phyloP scores from a whole-genome alignment of 176 grass and related monocot genomes.

The Thalia dealbata region DNA sequence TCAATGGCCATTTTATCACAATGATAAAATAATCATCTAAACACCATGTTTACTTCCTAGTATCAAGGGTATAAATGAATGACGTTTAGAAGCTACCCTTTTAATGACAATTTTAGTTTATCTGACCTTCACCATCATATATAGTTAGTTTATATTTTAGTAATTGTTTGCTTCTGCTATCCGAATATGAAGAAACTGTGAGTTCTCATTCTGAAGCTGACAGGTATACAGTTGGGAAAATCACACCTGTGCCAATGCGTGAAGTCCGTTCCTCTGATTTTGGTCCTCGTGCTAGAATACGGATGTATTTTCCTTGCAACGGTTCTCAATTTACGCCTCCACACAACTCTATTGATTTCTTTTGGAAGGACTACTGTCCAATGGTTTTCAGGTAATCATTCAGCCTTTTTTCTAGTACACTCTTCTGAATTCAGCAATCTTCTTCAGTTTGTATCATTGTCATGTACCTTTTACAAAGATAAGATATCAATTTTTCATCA shows the following conservation, averaged over 20 bases:
- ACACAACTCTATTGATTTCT: constrained; percentile 80
- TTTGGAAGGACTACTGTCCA: constrained; percentile 98
- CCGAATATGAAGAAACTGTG: background rate
- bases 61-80: background rate
- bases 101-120: background rate
- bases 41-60: background rate
- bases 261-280: constrained; percentile 97
- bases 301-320: constrained; percentile 77
- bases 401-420: constrained; percentile 24
- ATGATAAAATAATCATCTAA: background rate
- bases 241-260: constrained; percentile 89
- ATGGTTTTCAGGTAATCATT: constrained; percentile 81
- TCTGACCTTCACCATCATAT: background rate
- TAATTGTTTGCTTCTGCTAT: background rate
- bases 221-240: constrained; percentile 97
- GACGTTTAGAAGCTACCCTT: background rate
- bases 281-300: constrained; percentile 81
- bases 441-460: constrained; percentile 2
- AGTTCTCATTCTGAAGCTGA: background rate
- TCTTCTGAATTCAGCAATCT: background rate
- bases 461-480: background rate
- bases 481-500: background rate
- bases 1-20: background rate
- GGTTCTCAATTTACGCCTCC: constrained; percentile 94
- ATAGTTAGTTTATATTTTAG: background rate